Percentiles rank a stretch among this genome's conserved stretches.
Evolutionary conservation across 306 rosid genomes (phyloP).

Genomic region (Cicer cuneatum): DNA sequence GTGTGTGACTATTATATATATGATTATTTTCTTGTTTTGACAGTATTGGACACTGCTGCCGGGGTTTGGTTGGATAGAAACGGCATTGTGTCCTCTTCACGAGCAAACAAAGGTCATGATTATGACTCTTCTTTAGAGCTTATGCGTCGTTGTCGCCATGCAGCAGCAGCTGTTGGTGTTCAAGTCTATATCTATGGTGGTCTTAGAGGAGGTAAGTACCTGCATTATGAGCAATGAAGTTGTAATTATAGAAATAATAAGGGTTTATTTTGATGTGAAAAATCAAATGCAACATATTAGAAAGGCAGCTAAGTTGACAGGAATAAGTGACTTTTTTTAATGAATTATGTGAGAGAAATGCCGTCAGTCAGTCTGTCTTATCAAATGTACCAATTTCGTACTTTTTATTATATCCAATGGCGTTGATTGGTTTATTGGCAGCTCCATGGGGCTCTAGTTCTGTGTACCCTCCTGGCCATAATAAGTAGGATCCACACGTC

Average conservation of each 20-base stretch:
- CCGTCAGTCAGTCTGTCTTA: slow-evolving; percentile 5
- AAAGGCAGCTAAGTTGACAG: slow-evolving; percentile 22
- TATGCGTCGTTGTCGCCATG: slow-evolving; percentile 98
- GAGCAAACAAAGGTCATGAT: slow-evolving; percentile 77
- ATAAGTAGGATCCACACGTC: slow-evolving; percentile 11
- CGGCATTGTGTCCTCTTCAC: slow-evolving; percentile 92
- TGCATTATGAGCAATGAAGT: slow-evolving; percentile 32
- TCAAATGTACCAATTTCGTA: slow-evolving; percentile 4
- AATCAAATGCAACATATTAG: slow-evolving; percentile 26
- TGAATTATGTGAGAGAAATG: slow-evolving; percentile 5
- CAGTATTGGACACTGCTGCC: slow-evolving; percentile 99
- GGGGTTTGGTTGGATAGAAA: slow-evolving; percentile 98
- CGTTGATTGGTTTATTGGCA: slow-evolving; percentile 5
- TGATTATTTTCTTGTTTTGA: slow-evolving; percentile 39
- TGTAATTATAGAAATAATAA: slow-evolving; percentile 35
- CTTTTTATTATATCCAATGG: neutral
- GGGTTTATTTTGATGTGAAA: slow-evolving; percentile 28
- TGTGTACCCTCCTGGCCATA: slow-evolving; percentile 12
- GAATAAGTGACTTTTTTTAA: slow-evolving; percentile 28
- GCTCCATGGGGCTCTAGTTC: slow-evolving; percentile 22
- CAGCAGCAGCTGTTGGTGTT: slow-evolving; percentile 91
- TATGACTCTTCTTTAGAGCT: slow-evolving; percentile 85
- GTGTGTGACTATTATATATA: neutral
- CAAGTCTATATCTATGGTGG: slow-evolving; percentile 89
- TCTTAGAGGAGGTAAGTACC: slow-evolving; percentile 83